phyloP scores from a whole-genome alignment of 2,329 filamentous ascomycete genomes.

The Colletotrichum siamense region DNA sequence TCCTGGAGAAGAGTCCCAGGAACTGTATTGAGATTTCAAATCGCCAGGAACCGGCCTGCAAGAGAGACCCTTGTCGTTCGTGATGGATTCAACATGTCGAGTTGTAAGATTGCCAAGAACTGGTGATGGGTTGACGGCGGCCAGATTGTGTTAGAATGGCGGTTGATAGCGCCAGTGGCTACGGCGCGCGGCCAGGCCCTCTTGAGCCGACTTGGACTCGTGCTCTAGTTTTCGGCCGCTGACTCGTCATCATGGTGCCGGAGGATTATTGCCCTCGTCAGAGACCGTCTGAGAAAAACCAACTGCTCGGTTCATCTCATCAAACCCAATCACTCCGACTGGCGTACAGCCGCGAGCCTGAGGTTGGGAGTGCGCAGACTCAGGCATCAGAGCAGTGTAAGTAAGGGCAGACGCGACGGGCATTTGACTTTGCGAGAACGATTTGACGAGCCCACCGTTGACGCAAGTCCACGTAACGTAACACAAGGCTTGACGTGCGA shows the following conservation, averaged over 20 bases:
- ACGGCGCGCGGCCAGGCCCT: not conserved
- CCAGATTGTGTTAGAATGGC: not conserved
- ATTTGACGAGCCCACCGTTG: conserved; percentile 7
- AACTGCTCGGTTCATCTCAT: conserved; percentile 15
- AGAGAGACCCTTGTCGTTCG: not conserved
- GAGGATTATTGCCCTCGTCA: not conserved
- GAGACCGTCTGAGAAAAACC: not conserved
- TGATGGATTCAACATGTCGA: not conserved
- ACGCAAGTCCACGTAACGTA: conserved; percentile 14
- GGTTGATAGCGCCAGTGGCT: not conserved
- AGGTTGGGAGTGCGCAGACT: not conserved
- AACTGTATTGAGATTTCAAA: not conserved
- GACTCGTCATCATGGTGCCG: conserved; percentile 13
- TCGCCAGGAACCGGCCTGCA: not conserved
- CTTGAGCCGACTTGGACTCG: not conserved
- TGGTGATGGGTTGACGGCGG: not conserved
- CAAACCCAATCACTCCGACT: conserved; percentile 6
- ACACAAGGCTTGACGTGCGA: not conserved
- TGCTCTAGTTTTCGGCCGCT: not conserved
- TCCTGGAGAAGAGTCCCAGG: not conserved
- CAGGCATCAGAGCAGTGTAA: not conserved
- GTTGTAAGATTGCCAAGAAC: not conserved
- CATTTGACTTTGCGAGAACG: conserved; percentile 18
- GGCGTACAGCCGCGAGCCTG: not conserved
- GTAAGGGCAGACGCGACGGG: not conserved